Percentiles rank a stretch among this genome's conserved stretches.
Evolutionary conservation across 2,329 filamentous ascomycete genomes (phyloP).

Genomic region (Trichoderma sp.): DNA sequence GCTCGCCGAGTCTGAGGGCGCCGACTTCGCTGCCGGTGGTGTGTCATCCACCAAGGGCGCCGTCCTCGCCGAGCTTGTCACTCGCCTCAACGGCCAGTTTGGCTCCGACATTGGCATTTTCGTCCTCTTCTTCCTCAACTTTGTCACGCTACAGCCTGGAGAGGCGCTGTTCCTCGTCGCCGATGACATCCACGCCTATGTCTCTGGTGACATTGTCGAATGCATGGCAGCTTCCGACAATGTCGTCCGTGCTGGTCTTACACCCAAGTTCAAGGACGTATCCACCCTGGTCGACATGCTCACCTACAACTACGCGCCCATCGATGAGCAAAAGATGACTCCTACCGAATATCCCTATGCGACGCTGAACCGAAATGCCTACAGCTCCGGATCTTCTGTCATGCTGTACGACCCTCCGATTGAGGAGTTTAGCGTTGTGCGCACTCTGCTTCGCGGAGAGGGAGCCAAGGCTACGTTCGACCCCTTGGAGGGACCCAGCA

Average conservation of each 20-base stretch:
- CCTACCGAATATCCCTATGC: slow-evolving; percentile 84
- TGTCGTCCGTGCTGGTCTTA: slow-evolving; percentile 94
- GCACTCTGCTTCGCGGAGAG: slow-evolving; percentile 69
- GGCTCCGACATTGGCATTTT: slow-evolving; percentile 90
- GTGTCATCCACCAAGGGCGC: slow-evolving; percentile 67
- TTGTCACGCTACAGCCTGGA: slow-evolving; percentile 80
- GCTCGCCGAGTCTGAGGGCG: slow-evolving; percentile 67
- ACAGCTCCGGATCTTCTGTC: slow-evolving; percentile 72
- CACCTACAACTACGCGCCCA: slow-evolving; percentile 94
- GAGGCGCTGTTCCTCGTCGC: slow-evolving; percentile 96
- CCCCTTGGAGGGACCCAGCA: slow-evolving; percentile 81
- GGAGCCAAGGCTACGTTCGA: slow-evolving; percentile 88
- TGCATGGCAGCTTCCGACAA: slow-evolving; percentile 99
- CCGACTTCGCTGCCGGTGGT: slow-evolving; percentile 73
- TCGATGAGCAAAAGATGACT: slow-evolving; percentile 90
- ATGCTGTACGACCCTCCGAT: slow-evolving; percentile 93
- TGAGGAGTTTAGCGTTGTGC: slow-evolving; percentile 90
- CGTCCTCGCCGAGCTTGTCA: slow-evolving; percentile 74
- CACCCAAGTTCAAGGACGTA: slow-evolving; percentile 98
- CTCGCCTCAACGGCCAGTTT: slow-evolving; percentile 79
- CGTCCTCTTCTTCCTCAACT: slow-evolving; percentile 97
- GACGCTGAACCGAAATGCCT: slow-evolving; percentile 77
- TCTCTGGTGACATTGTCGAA: slow-evolving; percentile 93
- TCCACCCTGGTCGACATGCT: slow-evolving; percentile 85
- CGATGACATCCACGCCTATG: slow-evolving; percentile 96